These are phyloP conservation scores for Hyaloscypha variabilis DNA, from an alignment of 495 filamentous ascomycete species.

Conservation along the genomic window DNA sequence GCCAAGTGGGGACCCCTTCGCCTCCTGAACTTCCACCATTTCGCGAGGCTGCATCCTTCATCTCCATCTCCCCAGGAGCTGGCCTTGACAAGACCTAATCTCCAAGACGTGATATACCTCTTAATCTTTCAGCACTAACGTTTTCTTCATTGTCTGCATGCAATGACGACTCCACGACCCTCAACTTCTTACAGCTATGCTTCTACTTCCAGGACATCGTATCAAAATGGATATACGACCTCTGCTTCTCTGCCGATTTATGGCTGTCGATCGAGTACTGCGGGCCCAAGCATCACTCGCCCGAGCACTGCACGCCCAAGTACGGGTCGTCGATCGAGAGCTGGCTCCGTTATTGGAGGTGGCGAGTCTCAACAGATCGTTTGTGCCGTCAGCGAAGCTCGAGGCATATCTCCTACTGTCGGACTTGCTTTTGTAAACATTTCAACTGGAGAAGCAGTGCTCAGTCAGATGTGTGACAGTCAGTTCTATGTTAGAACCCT, in stretches of 20 bases:
- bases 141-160: not conserved
- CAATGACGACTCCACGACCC: slow-evolving; percentile 28
- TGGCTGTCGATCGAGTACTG: slow-evolving; percentile 31
- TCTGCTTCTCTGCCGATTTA: slow-evolving; percentile 23
- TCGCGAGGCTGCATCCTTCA: not conserved
- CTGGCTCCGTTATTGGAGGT: slow-evolving; percentile 60
- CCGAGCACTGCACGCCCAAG: slow-evolving; percentile 36
- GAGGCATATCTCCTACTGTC: slow-evolving; percentile 82
- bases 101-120: slow-evolving; percentile 9
- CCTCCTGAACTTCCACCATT: not conserved
- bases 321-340: slow-evolving; percentile 63
- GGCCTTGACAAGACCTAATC: not conserved
- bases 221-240: slow-evolving; percentile 30
- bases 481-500: slow-evolving; percentile 85
- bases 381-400: slow-evolving; percentile 89
- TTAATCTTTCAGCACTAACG: slow-evolving; percentile 7
- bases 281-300: slow-evolving; percentile 2
- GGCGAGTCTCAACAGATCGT: slow-evolving; percentile 71
- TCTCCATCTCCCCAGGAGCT: not conserved
- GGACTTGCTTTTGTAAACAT: slow-evolving; percentile 90
- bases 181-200: slow-evolving; percentile 40
- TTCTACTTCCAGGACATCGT: slow-evolving; percentile 35
- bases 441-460: slow-evolving; percentile 74
- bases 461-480: slow-evolving; percentile 89
- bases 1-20: slow-evolving; percentile 6